Percentiles rank a stretch among this genome's conserved stretches.
These are phyloP conservation scores for Endothia cerciana DNA, from an alignment of 2,329 filamentous ascomycete genomes.

Conservation along the genomic window DNA sequence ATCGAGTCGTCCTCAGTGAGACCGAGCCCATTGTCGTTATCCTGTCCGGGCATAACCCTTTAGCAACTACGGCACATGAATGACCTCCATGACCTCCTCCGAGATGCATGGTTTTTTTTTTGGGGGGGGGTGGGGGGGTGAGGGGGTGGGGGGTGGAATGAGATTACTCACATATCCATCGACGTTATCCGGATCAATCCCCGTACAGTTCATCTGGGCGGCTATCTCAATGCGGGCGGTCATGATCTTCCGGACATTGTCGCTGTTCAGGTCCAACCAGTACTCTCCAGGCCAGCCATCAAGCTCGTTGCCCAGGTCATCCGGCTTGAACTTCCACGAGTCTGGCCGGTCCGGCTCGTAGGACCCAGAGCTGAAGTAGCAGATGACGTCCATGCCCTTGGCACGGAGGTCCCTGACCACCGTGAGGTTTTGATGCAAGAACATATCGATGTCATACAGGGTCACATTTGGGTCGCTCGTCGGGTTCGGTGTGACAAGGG, in stretches of 20 bases:
- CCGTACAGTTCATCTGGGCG: constrained; percentile 65
- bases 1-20: constrained; percentile 62
- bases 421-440: constrained; percentile 52
- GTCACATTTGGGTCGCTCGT: constrained; percentile 50
- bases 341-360: constrained; percentile 69
- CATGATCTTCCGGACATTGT: constrained; percentile 68
- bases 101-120: background rate
- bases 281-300: constrained; percentile 69
- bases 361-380: constrained; percentile 75
- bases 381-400: constrained; percentile 65
- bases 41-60: constrained; percentile 33
- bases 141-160: background rate
- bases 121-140: background rate
- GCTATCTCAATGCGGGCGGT: constrained; percentile 61
- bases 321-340: constrained; percentile 53
- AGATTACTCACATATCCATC: constrained; percentile 60
- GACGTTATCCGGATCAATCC: constrained; percentile 73
- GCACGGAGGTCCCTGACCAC: constrained; percentile 51
- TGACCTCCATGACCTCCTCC: too few species aligned
- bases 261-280: constrained; percentile 65
- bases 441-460: constrained; percentile 66
- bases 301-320: constrained; percentile 61
- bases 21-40: constrained; percentile 65
- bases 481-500: constrained; percentile 45
- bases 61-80: background rate